Evolutionary conservation across 23 red algal species (phyloP).

Genomic region (Gracilariopsis chorda): DNA sequence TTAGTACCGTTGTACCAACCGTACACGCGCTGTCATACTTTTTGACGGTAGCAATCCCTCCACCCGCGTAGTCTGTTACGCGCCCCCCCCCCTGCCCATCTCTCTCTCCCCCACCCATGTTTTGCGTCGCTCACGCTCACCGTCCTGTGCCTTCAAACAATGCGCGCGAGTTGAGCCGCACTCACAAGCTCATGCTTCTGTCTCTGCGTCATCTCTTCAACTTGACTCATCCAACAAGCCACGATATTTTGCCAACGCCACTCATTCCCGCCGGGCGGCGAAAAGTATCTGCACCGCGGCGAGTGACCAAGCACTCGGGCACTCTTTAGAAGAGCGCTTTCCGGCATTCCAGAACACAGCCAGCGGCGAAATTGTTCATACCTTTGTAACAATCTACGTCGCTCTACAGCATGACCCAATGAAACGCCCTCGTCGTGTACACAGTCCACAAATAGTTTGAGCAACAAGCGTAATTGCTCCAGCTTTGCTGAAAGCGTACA

Average conservation of each 20-base stretch:
- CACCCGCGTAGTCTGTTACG: too few species aligned
- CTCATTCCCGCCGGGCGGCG: not conserved
- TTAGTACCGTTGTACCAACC: too few species aligned
- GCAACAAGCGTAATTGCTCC: not conserved
- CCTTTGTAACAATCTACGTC: not conserved
- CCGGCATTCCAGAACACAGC: not conserved
- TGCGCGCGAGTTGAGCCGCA: too few species aligned
- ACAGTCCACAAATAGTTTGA: not conserved
- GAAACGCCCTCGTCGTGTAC: not conserved
- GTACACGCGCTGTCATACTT: too few species aligned
- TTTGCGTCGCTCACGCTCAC: too few species aligned
- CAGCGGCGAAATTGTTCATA: not conserved
- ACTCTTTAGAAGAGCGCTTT: not conserved
- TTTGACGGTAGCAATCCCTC: too few species aligned
- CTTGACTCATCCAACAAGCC: not conserved
- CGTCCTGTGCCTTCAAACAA: too few species aligned
- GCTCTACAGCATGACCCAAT: not conserved
- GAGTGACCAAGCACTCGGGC: not conserved
- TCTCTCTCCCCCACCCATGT: too few species aligned
- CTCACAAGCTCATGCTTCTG: not conserved
- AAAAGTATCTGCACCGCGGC: not conserved
- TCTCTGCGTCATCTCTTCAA: conserved; percentile 2
- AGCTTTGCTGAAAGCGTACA: not conserved
- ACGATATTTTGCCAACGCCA: too few species aligned
- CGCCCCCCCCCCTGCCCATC: too few species aligned